Conservation (phyloP, 805 yeast genomes). For the Saccharomyces mikatae region DNA sequence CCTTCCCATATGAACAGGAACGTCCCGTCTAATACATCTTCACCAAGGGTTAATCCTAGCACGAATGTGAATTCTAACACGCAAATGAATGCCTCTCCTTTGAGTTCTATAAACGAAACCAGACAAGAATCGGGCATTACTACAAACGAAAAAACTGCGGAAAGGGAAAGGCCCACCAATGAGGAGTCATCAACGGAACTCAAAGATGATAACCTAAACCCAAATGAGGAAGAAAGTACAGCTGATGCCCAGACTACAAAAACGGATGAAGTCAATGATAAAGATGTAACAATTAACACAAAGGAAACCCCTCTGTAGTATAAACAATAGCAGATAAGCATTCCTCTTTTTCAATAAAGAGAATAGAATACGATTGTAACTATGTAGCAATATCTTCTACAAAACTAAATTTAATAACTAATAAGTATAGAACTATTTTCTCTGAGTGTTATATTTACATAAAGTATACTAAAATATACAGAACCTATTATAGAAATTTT, state of each 20-base stretch:
- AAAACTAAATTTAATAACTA: background rate
- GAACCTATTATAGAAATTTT: slow-evolving; percentile 27
- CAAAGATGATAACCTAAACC: background rate
- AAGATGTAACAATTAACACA: background rate
- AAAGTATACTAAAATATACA: background rate
- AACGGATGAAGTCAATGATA: background rate
- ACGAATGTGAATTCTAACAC: background rate
- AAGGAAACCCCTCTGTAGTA: background rate
- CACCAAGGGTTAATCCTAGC: background rate
- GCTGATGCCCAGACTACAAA: background rate
- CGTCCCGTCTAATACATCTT: background rate
- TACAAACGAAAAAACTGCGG: background rate
- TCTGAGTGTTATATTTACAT: slow-evolving; percentile 1
- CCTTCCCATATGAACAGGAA: background rate
- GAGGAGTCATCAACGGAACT: background rate
- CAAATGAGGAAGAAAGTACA: background rate
- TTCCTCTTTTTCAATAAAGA: background rate
- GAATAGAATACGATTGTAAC: background rate
- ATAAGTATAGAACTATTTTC: background rate
- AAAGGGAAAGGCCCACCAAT: background rate
- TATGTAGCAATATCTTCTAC: background rate
- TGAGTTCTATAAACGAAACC: background rate
- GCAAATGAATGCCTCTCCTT: background rate
- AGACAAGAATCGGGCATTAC: background rate
- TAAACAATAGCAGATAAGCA: background rate